Percentiles rank a stretch among this genome's conserved stretches.
phyloP scores from a whole-genome alignment of 148 eudicot genomes.

The Bassia scoparia region DNA sequence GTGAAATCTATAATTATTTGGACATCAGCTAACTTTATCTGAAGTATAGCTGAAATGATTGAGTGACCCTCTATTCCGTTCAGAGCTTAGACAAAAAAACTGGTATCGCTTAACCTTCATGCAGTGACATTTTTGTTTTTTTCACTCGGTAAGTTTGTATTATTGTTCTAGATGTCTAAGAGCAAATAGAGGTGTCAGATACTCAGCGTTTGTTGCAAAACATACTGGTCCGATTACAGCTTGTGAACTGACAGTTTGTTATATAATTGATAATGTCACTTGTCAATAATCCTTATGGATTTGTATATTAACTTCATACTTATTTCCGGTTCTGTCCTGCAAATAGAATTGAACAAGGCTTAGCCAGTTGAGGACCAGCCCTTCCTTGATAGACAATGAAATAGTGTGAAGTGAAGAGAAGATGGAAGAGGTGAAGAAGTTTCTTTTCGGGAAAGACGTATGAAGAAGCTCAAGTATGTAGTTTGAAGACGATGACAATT shows the following conservation, averaged over 20 bases:
- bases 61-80: no score
- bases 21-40: no score
- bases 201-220: slow-evolving; percentile 53
- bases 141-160: no score
- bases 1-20: no score
- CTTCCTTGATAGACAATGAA: slow-evolving; percentile 29
- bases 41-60: no score
- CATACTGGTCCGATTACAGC: slow-evolving; percentile 93
- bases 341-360: slow-evolving; percentile 83
- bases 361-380: slow-evolving; percentile 37
- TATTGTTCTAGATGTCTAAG: slow-evolving; percentile 48
- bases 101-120: no score
- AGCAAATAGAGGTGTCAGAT: slow-evolving; percentile 41
- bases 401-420: slow-evolving; percentile 64
- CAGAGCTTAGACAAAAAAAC: no score
- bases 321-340: neutral
- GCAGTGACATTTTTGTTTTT: no score
- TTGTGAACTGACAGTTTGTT: slow-evolving; percentile 70
- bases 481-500: slow-evolving; percentile 43
- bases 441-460: slow-evolving; percentile 57
- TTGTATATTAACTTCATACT: neutral
- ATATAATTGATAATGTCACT: no score
- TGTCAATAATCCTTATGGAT: slow-evolving; percentile 2
- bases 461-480: slow-evolving; percentile 49
- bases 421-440: slow-evolving; percentile 58